Percentiles rank a stretch among this genome's conserved stretches.
phyloP scores from a whole-genome alignment of 2,329 filamentous ascomycete species.

The Nemania bipapillata region DNA sequence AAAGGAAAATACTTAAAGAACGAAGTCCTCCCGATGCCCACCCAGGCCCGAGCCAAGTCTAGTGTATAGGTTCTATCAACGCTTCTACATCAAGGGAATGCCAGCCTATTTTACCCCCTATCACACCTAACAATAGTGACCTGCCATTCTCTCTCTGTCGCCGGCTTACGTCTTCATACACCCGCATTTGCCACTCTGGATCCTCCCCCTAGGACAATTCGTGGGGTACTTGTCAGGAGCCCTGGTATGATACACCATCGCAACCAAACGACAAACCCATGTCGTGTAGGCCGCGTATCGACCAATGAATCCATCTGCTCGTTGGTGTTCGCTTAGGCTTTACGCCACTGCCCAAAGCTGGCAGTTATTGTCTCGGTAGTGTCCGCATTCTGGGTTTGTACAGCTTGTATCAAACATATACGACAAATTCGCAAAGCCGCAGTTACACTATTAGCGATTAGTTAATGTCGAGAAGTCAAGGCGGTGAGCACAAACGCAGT shows the following conservation, averaged over 20 bases:
- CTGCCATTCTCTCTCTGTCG: neutral
- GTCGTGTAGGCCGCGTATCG: too few species aligned
- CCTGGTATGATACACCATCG: too few species aligned
- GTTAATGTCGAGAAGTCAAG: constrained; percentile 6
- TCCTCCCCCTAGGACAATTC: neutral
- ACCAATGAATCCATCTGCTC: too few species aligned
- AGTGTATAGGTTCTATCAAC: constrained; percentile 14
- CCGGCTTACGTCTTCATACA: constrained; percentile 5
- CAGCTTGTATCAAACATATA: constrained; percentile 35
- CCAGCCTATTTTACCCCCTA: neutral
- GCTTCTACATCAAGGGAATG: neutral
- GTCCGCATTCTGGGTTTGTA: too few species aligned
- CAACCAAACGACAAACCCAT: too few species aligned
- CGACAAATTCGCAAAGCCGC: constrained; percentile 34
- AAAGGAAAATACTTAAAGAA: constrained; percentile 9
- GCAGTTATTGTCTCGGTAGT: constrained; percentile 18
- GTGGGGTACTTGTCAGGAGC: too few species aligned
- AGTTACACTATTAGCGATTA: constrained; percentile 41
- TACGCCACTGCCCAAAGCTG: constrained; percentile 26
- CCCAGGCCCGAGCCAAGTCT: constrained; percentile 27
- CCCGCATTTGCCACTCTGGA: constrained; percentile 23
- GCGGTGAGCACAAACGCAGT: constrained; percentile 34
- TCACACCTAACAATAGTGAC: constrained; percentile 7
- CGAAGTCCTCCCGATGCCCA: constrained; percentile 10
- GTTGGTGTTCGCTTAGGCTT: neutral